phyloP scores from a whole-genome alignment of 306 rosid genomes.

The Cucurbita maxima region DNA sequence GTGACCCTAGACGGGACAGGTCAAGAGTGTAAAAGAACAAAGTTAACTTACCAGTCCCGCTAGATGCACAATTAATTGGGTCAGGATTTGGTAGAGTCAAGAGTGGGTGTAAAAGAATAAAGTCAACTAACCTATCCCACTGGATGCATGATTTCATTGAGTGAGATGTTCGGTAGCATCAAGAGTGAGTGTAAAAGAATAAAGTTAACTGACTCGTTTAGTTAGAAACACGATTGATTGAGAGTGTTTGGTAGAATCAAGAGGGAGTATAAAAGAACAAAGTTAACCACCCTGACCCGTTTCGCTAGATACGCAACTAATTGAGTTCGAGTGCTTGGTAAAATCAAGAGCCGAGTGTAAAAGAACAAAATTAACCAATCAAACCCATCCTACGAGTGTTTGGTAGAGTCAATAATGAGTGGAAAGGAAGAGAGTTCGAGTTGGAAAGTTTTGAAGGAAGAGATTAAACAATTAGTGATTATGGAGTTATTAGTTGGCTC shows the following conservation, averaged over 20 bases:
- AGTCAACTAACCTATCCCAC: neutral
- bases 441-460: neutral
- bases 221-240: neutral
- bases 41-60: neutral
- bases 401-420: neutral
- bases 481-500: neutral
- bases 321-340: neutral
- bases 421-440: neutral
- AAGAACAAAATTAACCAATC: neutral
- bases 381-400: neutral
- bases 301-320: neutral
- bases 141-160: too few relatives aligned
- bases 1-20: neutral
- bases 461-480: neutral
- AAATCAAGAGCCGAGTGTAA: neutral
- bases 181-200: neutral
- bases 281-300: too few relatives aligned
- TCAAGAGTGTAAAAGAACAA: neutral
- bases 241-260: neutral
- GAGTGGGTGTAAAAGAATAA: neutral
- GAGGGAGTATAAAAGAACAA: slow-evolving; percentile 2
- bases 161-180: neutral
- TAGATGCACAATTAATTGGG: neutral
- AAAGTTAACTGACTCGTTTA: neutral
- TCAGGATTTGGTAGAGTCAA: neutral